These are phyloP conservation scores for Aegilops bicornis DNA, from an alignment of 176 grass and related monocot genomes.

Conservation along the genomic window DNA sequence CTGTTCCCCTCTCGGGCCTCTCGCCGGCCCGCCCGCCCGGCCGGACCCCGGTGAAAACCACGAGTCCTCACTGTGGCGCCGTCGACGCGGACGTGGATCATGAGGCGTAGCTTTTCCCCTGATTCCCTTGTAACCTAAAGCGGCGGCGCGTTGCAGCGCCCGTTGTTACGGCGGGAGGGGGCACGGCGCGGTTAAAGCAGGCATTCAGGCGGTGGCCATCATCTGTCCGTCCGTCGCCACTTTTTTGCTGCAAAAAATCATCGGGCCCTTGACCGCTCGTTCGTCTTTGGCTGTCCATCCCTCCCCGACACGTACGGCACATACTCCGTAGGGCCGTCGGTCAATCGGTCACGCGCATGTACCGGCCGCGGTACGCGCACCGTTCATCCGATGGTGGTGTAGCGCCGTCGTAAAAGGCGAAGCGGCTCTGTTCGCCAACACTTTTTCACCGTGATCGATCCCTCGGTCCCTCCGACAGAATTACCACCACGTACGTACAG, in stretches of 20 bases:
- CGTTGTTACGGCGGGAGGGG: slow-evolving; percentile 4
- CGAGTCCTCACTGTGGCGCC: neutral
- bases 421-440: too few relatives aligned
- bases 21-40: neutral
- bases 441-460: too few relatives aligned
- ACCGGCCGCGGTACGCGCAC: neutral
- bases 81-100: neutral
- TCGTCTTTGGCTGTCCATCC: neutral
- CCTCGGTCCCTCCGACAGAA: too few relatives aligned
- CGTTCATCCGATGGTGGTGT: too few relatives aligned
- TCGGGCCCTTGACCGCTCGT: slow-evolving; percentile 23
- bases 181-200: slow-evolving; percentile 24
- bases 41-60: slow-evolving; percentile 22
- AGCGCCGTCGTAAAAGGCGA: too few relatives aligned
- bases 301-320: neutral
- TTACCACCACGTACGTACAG: too few relatives aligned
- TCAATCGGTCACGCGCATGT: neutral
- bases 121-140: slow-evolving; percentile 28
- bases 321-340: neutral
- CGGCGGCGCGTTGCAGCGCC: neutral
- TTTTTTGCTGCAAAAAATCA: neutral
- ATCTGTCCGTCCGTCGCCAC: neutral
- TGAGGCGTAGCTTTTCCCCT: neutral
- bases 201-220: slow-evolving; percentile 12
- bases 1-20: neutral